Evolutionary conservation across 1,284 basidiomycete genomes (phyloP), one percentile per base, ranked within the genome.

Genomic region (Cryptococcus sp.): DNA sequence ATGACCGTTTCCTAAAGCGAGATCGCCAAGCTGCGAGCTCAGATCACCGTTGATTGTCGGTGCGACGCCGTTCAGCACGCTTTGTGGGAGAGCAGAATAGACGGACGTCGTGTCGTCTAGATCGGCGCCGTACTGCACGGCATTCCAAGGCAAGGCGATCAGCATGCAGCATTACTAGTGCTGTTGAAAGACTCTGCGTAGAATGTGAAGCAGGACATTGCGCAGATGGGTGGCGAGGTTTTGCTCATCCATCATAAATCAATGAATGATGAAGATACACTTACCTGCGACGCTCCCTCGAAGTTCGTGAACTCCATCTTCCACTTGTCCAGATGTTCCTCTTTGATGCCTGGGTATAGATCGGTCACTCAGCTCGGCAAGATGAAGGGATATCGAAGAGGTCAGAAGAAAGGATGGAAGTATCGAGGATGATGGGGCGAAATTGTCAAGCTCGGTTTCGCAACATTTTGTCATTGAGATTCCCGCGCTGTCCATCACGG

Each of bases 91-190:
- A 11, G 74, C 70, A 23, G 80, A 80, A 56, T 80, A 78, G 46
- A 93, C 83, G 2, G 91, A 93, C 0, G 88, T 89, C 46, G 83
- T 91, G 71, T 93, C 91, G 51, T 67, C 61, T 75, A 91, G 89
- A 50, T 90, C 85, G 47, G 89, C 80, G 59, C 87, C 84, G 58
- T 65, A 86, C 85, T 67, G 88, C 87, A 69, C n/a, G n/a, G n/a
- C n/a, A n/a, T n/a, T n/a, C 89, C 89, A 0, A 88, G 86, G 11
- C 87, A 89, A 40, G 86, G 84, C 23, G 85, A 85, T 66, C 89
- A 87, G 72, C 86, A 53, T 87, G 25, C 8, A 46, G 20, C n/a
- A 29, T 16, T 15, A n/a, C 1, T 17, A 38, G 19, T 6, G 20
- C 7, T 44, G 2, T 10, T 22, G 41, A 34, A 46, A 45, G n/a